Base-by-base conservation (phyloP, 495 filamentous ascomycete genomes). In the Xylaria scruposa region DNA sequence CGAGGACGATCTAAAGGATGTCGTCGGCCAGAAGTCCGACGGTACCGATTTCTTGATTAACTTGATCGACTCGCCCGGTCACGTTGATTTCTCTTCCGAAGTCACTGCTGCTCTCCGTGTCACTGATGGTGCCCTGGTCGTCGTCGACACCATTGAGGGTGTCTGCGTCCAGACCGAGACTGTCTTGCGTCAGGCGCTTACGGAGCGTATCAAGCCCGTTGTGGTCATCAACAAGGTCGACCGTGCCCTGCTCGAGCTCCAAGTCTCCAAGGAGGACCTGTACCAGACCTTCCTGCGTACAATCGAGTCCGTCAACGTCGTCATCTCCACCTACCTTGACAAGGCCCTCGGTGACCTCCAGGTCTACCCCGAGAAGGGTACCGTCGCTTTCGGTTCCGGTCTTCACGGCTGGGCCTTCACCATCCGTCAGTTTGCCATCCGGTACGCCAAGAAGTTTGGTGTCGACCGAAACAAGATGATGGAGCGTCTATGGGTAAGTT, bases 351-450 rank as follows among this genome's bases (percentile, higher is more conserved):
- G 96, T 91, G 96, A 99, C 83, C 91, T 96, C 81, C 95, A 98
- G 87, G 95, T 99, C 81, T 96, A 97, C 88, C 94, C 96, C 72
- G 91, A 98, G 81, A 90, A 91, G 81, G 96, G 96, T 80, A 99
- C 97, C 78, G 90, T 99, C 80, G 96, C 95, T 80, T 99, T 99
- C 88, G 96, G 95, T 83, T 99, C 96, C 81, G 96, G 97, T 91
- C 96, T 99, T 73, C 96, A 99, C 87, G 96, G 96, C 83, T 99
- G 96, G 96, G 94, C 93, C 83, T 99, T 99, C 91, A 99, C 96
- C 76, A 88, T 99, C 87, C 93, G 96, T 77, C 97, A 99, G 84
- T 99, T 99, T 85, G 96, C 96, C 77, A 86, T 90, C 79, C 91
- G 91, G 81, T 99, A 98, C 86, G 92, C 96, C 82, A 98, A 98